A percentile compares a stretch with the other conserved stretches of the same genome.
Conservation (phyloP, 1,139 yeast species). For the Arxiozyma slooffiae region DNA sequence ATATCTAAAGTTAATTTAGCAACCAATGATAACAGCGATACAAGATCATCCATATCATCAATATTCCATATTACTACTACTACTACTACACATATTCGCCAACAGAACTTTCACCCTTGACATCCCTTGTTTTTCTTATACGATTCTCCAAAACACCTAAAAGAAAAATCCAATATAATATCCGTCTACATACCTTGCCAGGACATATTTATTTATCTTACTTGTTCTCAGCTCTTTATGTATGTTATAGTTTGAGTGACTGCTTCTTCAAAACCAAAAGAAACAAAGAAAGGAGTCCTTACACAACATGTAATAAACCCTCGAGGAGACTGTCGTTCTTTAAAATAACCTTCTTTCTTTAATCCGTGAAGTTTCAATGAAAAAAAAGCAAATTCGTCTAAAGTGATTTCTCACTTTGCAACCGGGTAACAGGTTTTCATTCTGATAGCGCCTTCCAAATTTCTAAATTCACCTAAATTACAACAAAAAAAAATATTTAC, state of each 20-base stretch:
- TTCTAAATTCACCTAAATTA: neutral
- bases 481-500: too few relatives aligned
- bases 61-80: neutral
- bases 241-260: too few relatives aligned
- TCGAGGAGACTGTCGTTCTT: neutral
- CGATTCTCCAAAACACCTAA: neutral
- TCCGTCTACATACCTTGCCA: slow-evolving; percentile 35
- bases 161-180: neutral
- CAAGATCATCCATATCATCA: too few relatives aligned
- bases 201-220: slow-evolving; percentile 27
- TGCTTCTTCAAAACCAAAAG: neutral
- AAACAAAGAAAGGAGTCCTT: neutral
- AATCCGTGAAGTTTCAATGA: neutral
- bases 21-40: too few relatives aligned
- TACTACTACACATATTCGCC: too few relatives aligned
- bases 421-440: neutral
- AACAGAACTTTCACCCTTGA: neutral
- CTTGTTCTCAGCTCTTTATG: neutral
- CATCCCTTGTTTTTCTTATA: neutral
- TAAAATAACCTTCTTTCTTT: neutral
- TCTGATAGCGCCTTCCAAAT: neutral
- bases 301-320: neutral
- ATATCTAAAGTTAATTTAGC: too few relatives aligned
- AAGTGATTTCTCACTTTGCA: neutral
- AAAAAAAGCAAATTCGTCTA: neutral